These are phyloP conservation scores for Sedum album DNA, from an alignment of 164 flowering plant genomes.

Conservation along the genomic window DNA sequence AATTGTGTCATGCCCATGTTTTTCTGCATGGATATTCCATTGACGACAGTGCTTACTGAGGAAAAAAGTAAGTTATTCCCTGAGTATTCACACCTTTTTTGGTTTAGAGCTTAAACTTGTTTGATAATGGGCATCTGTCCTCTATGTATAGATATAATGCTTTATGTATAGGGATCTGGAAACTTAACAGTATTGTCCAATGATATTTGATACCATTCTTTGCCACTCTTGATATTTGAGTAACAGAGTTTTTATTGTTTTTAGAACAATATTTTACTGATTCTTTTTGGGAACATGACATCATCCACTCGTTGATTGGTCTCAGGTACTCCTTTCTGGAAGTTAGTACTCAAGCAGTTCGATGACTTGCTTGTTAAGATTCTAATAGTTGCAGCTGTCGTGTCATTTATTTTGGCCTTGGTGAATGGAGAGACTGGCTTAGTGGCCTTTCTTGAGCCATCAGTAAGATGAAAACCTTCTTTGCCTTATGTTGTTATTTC, in stretches of 20 bases:
- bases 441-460: constrained; percentile 90
- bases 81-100: background rate
- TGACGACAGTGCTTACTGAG: constrained; percentile 69
- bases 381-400: constrained; percentile 79
- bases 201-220: background rate
- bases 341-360: constrained; percentile 83
- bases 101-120: background rate
- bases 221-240: background rate
- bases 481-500: background rate
- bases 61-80: constrained; percentile 67
- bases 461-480: constrained; percentile 40
- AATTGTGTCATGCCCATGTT: constrained; percentile 6
- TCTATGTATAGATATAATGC: background rate
- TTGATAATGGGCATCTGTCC: background rate
- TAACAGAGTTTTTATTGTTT: background rate
- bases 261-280: background rate
- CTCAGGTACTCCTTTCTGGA: constrained; percentile 96
- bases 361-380: constrained; percentile 99
- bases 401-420: constrained; percentile 83
- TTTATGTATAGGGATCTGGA: background rate
- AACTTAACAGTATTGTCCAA: background rate
- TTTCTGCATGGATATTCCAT: constrained; percentile 29
- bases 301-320: constrained; percentile 6
- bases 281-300: background rate
- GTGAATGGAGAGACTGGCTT: constrained; percentile 90